Evolutionary conservation across 2,329 filamentous ascomycete genomes (phyloP), one percentile per base, ranked within the genome.

Genomic region (Aspergillus sp.): DNA sequence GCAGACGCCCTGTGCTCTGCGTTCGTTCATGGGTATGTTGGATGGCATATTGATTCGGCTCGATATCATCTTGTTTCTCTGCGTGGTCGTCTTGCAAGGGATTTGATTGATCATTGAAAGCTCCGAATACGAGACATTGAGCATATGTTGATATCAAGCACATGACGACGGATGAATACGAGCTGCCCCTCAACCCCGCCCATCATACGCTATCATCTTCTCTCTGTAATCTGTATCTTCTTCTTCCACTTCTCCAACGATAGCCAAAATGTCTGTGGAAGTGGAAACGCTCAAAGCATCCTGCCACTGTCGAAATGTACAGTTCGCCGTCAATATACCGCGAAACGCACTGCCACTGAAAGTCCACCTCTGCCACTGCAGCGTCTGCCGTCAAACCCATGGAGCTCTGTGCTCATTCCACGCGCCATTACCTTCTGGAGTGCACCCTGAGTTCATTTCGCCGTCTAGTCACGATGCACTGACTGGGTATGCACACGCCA

Each of bases 361-460:
- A 41, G 61, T 66, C 9, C 68, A 72, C 54, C 66, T 78, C 43
- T 79, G 77, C 63, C 71, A 77, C 58, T 79, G 76, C 63, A 64
- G 63, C 49, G 66, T 74, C 32, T 79, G 75, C 52, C 71, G 75
- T 20, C 69, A 67, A 52, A 71, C 65, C 19, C 71, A 72, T 25
- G 76, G 76, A 21, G 62, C 71, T 44, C 47, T 53, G 2, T 64
- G 58, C 44, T 57, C 48, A n/a, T 64, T 67, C 49, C 66, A 68
- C 38, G 50, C 64, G 6, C 45, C 52, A 3, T 51, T 68, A 5
- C 62, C 66, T 1, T 11, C 40, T 3, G 58, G 51, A 0, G 25
- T 66, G n/a, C 42, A 47, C 6, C 65, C 59, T 0, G 32, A 60
- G 5, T 68, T 67, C 34, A 57, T 63, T 10, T 49, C 51, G 1